Evolutionary conservation across 352 stramenopile genomes (phyloP).

Genomic region (Globisporangium emineosum): DNA sequence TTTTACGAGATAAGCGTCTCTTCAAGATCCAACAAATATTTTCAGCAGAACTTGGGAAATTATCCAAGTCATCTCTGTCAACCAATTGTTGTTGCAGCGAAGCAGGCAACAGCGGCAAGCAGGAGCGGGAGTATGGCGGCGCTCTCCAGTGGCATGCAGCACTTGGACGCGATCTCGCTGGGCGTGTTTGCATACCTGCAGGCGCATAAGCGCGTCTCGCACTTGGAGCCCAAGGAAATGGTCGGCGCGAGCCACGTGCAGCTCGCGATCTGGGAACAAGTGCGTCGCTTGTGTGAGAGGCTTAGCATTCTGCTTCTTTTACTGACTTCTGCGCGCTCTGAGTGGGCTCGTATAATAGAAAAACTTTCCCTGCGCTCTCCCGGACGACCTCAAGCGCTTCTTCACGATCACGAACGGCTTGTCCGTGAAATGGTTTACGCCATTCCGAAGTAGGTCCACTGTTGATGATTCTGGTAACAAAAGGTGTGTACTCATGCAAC

Average conservation of each 20-base stretch:
- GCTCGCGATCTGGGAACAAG: slow-evolving; percentile 64
- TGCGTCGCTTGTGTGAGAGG: slow-evolving; percentile 12
- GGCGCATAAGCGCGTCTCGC: slow-evolving; percentile 47
- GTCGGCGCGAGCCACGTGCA: slow-evolving; percentile 49
- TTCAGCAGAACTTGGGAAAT: background rate
- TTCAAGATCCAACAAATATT: slow-evolving; percentile 1
- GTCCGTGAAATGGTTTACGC: slow-evolving; percentile 67
- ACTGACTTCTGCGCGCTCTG: too few relatives aligned
- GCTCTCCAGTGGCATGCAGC: slow-evolving; percentile 16
- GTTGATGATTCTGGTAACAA: too few relatives aligned
- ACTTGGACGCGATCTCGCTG: slow-evolving; percentile 58
- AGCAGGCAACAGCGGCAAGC: background rate
- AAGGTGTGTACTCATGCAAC: too few relatives aligned
- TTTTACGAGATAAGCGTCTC: slow-evolving; percentile 2
- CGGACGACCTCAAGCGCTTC: slow-evolving; percentile 67
- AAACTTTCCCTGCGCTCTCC: slow-evolving; percentile 50
- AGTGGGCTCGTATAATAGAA: slow-evolving; percentile 29
- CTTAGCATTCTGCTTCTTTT: background rate
- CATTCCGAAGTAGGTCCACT: slow-evolving; percentile 34
- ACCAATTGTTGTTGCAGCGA: too few relatives aligned
- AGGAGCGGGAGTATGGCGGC: background rate
- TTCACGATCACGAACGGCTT: slow-evolving; percentile 67
- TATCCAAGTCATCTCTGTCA: background rate
- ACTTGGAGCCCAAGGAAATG: slow-evolving; percentile 51
- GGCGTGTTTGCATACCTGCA: slow-evolving; percentile 71